phyloP scores from a whole-genome alignment of 2,329 filamentous ascomycete species.

The Tolypocladium inflatum region DNA sequence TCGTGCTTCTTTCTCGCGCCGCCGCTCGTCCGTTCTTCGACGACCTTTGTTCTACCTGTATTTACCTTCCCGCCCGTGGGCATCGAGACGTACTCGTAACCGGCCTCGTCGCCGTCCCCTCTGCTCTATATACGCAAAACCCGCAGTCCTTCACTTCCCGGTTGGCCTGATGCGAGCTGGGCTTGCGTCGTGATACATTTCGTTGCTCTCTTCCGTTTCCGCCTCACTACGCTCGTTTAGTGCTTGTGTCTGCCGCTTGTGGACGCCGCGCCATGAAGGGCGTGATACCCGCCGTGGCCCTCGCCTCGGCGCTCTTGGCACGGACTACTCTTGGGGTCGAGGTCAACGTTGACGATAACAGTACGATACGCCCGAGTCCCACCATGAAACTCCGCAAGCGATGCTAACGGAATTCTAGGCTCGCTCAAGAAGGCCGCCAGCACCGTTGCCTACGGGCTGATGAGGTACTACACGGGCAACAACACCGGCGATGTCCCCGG shows the following conservation, averaged over 20 bases:
- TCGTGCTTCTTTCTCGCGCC: background rate
- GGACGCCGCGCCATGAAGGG: background rate
- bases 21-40: background rate
- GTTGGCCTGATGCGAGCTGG: background rate
- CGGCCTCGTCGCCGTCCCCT: background rate
- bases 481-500: slow-evolving; percentile 48
- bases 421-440: slow-evolving; percentile 40
- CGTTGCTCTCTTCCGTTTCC: background rate
- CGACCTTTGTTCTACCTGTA: background rate
- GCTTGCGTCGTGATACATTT: background rate
- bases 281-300: background rate
- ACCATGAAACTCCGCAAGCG: background rate
- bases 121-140: background rate
- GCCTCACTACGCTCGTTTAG: background rate
- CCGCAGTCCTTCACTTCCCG: background rate
- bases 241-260: background rate
- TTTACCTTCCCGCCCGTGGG: background rate
- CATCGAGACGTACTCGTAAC: background rate
- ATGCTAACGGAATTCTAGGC: slow-evolving; percentile 19
- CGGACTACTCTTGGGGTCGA: slow-evolving; percentile 14
- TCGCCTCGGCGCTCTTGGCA: slow-evolving; percentile 7
- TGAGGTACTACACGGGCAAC: slow-evolving; percentile 46
- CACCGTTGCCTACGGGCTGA: slow-evolving; percentile 36
- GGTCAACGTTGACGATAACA: slow-evolving; percentile 20
- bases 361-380: slow-evolving; percentile 10